Conservation (phyloP, 768 basidiomycete genomes). For the Chalciporus chontae region DNA sequence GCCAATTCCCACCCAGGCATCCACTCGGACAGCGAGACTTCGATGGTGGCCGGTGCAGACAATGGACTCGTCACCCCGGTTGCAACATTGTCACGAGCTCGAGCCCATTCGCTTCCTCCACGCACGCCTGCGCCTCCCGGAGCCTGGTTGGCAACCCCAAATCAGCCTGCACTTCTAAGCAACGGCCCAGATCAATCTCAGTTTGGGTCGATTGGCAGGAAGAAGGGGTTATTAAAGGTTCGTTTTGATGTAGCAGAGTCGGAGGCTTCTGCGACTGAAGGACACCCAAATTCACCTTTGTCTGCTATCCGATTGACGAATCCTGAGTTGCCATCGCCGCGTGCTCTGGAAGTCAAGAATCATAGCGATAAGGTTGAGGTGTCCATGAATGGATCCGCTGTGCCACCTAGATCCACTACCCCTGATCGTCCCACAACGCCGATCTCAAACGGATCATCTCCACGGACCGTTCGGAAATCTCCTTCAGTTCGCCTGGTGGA, state of each 20-base stretch:
- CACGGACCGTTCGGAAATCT: conserved; percentile 42
- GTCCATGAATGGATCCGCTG: conserved; percentile 5
- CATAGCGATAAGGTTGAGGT: conserved; percentile 6
- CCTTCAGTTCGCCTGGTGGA: conserved; percentile 65
- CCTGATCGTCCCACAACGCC: conserved; percentile 25
- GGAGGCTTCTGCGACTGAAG: conserved; percentile 31
- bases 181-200: conserved; percentile 25
- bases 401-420: conserved; percentile 14
- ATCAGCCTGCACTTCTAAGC: conserved; percentile 21
- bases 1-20: conserved; percentile 11
- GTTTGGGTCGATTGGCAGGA: conserved; percentile 33
- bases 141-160: conserved; percentile 61
- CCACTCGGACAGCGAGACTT: conserved; percentile 13
- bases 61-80: conserved; percentile 42
- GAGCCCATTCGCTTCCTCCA: conserved; percentile 41
- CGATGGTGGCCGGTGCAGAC: conserved; percentile 15
- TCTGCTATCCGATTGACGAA: conserved; percentile 26
- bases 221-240: conserved; percentile 65
- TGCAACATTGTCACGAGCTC: conserved; percentile 47
- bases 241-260: conserved; percentile 57
- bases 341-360: conserved; percentile 1
- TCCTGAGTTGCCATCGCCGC: conserved; percentile 15
- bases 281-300: conserved; percentile 23
- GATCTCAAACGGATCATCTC: conserved; percentile 17
- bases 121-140: conserved; percentile 71